A percentile compares a stretch with the other conserved stretches of the same genome.
Evolutionary conservation across 257 asterid species (phyloP).

Genomic region (Nemophila menziesii): DNA sequence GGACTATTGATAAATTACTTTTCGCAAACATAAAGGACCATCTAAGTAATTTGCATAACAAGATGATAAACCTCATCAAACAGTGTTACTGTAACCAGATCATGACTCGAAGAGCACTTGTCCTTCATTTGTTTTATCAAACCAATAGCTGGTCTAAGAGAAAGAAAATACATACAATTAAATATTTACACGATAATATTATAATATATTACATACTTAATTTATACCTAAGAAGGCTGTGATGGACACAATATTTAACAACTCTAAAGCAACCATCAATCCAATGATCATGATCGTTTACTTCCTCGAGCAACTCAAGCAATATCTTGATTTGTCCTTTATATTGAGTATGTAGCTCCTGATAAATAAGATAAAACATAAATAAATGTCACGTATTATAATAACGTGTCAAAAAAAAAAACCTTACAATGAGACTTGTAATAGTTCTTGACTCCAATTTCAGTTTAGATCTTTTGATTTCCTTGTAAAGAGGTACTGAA

Average conservation of each 20-base stretch:
- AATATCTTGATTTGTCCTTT: constrained; percentile 49
- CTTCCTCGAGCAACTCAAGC: constrained; percentile 60
- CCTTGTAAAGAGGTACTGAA: constrained; percentile 58
- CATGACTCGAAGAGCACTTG: constrained; percentile 28
- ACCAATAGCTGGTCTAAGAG: constrained; percentile 40
- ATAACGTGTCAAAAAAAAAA: no score
- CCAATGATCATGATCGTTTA: constrained; percentile 46
- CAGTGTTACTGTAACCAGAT: constrained; percentile 34
- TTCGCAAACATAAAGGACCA: no score
- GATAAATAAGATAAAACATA: no score
- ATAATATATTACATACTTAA: no score
- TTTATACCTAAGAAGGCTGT: constrained; percentile 53
- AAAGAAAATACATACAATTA: constrained; percentile 9
- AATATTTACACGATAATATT: no score
- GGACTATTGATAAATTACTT: no score
- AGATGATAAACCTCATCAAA: constrained; percentile 76
- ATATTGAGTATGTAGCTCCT: constrained; percentile 60
- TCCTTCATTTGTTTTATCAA: constrained; percentile 59
- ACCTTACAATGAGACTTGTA: constrained; percentile 64
- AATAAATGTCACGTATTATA: no score
- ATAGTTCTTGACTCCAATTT: constrained; percentile 54
- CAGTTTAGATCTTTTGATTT: constrained; percentile 40
- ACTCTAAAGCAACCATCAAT: constrained; percentile 58
- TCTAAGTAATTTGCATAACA: constrained; percentile 2
- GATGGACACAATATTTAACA: constrained; percentile 46